phyloP scores from a whole-genome alignment of 1,284 basidiomycete species.

The Naganishia cerealis region DNA sequence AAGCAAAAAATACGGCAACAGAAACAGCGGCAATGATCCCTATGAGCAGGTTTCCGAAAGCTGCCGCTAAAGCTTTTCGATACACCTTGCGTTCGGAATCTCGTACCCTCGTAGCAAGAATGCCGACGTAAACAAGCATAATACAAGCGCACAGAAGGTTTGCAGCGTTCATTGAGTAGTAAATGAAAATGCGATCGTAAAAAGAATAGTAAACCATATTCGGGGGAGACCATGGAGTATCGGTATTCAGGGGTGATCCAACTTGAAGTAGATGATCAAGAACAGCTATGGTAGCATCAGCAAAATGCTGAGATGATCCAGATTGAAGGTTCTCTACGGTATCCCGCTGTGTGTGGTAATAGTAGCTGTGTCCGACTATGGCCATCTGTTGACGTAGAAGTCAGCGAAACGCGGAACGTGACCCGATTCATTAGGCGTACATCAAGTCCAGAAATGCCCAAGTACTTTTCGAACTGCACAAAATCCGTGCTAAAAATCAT shows the following conservation, averaged over 20 bases:
- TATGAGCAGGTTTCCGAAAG: conserved; percentile 52
- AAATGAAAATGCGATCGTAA: conserved; percentile 66
- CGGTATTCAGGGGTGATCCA: conserved; percentile 44
- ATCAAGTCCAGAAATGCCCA: conserved; percentile 81
- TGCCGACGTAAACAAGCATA: conserved; percentile 55
- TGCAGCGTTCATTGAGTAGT: conserved; percentile 70
- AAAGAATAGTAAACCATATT: conserved; percentile 69
- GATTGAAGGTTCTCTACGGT: conserved; percentile 75
- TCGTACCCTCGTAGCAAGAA: conserved; percentile 53
- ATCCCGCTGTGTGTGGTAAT: conserved; percentile 89
- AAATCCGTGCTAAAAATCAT: conserved; percentile 72
- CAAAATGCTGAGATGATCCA: conserved; percentile 87
- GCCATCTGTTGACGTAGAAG: conserved; percentile 67
- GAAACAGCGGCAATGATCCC: conserved; percentile 66
- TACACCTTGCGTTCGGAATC: conserved; percentile 51
- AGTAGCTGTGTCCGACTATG: conserved; percentile 80
- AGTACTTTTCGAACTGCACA: conserved; percentile 88
- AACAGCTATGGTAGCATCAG: conserved; percentile 81
- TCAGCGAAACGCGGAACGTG: conserved; percentile 2
- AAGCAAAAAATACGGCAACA: conserved; percentile 70
- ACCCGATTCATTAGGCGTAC: conserved; percentile 55
- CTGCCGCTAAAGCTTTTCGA: conserved; percentile 60
- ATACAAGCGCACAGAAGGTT: conserved; percentile 66
- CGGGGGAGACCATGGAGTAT: conserved; percentile 47
- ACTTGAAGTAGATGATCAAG: conserved; percentile 69